A percentile compares a stretch with the other conserved stretches of the same genome.
Conservation (phyloP, 139 green algal genomes). For the Chlorella ohadii region DNA sequence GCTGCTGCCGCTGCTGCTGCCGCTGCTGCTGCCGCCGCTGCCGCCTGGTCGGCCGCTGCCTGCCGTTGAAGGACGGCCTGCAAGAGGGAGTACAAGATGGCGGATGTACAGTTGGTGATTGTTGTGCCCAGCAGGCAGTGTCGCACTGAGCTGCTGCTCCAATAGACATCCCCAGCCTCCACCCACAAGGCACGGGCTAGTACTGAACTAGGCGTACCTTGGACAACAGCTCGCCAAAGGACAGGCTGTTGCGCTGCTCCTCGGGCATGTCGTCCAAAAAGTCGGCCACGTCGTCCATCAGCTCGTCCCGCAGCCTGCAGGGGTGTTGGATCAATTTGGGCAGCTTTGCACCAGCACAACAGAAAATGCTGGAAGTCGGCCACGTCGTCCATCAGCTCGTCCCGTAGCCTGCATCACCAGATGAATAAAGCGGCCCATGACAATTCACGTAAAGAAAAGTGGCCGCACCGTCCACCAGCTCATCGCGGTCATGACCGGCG, state of each 20-base stretch:
- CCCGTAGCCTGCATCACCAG: conserved; percentile 65
- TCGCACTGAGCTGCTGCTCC: too few relatives aligned
- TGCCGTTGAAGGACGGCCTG: conserved; percentile 35
- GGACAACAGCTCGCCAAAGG: conserved; percentile 34
- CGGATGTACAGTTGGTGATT: too few relatives aligned
- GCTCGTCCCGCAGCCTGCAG: conserved; percentile 61
- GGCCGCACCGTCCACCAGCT: conserved; percentile 72
- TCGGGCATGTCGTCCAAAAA: conserved; percentile 50
- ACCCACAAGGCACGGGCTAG: too few relatives aligned
- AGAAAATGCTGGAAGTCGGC: conserved; percentile 41
- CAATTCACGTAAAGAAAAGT: too few relatives aligned
- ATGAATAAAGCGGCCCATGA: too few relatives aligned
- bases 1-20: background rate
- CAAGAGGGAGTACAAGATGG: too few relatives aligned
- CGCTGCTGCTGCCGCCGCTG: background rate
- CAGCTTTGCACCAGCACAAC: conserved; percentile 35
- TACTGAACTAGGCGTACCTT: too few relatives aligned
- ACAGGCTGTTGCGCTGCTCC: conserved; percentile 35
- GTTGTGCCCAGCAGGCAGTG: too few relatives aligned
- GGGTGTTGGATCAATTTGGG: background rate
- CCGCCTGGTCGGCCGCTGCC: background rate
- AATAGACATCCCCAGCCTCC: too few relatives aligned
- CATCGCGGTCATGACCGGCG: too few relatives aligned
- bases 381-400: conserved; percentile 74
- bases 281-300: conserved; percentile 69